A percentile compares a stretch with the other conserved stretches of the same genome.
These are phyloP conservation scores for Naganishia liquefaciens DNA, from an alignment of 1,284 basidiomycete species.

Conservation along the genomic window DNA sequence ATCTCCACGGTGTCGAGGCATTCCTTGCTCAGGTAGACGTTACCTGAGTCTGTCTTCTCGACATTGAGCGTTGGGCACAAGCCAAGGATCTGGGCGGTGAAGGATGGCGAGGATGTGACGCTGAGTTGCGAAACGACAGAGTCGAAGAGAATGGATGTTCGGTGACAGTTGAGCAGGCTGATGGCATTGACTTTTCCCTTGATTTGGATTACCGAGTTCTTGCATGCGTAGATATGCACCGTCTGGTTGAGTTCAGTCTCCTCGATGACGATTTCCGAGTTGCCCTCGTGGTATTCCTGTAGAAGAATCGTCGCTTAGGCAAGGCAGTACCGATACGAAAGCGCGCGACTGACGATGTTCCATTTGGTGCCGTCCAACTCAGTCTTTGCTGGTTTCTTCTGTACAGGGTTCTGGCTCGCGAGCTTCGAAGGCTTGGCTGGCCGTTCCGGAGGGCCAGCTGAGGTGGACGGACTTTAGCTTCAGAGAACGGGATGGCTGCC, in stretches of 20 bases:
- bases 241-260: constrained; percentile 79
- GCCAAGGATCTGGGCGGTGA: constrained; percentile 89
- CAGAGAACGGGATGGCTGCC: neutral
- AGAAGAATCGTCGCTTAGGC: neutral
- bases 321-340: neutral
- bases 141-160: constrained; percentile 85
- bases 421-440: constrained; percentile 73
- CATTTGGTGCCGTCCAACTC: constrained; percentile 92
- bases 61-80: constrained; percentile 86
- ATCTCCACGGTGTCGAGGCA: constrained; percentile 76
- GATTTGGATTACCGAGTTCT: constrained; percentile 80
- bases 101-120: constrained; percentile 87
- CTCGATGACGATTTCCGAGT: constrained; percentile 66
- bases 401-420: constrained; percentile 51
- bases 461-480: constrained; percentile 39
- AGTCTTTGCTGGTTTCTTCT: constrained; percentile 92
- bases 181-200: constrained; percentile 96
- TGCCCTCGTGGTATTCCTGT: constrained; percentile 85
- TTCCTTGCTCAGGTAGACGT: constrained; percentile 86
- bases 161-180: constrained; percentile 82
- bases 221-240: constrained; percentile 89
- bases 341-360: constrained; percentile 68
- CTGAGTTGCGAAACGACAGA: constrained; percentile 86
- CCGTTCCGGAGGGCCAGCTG: constrained; percentile 50
- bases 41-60: constrained; percentile 92